phyloP scores from a whole-genome alignment of 352 stramenopile species.

The Achlya hypogyna region DNA sequence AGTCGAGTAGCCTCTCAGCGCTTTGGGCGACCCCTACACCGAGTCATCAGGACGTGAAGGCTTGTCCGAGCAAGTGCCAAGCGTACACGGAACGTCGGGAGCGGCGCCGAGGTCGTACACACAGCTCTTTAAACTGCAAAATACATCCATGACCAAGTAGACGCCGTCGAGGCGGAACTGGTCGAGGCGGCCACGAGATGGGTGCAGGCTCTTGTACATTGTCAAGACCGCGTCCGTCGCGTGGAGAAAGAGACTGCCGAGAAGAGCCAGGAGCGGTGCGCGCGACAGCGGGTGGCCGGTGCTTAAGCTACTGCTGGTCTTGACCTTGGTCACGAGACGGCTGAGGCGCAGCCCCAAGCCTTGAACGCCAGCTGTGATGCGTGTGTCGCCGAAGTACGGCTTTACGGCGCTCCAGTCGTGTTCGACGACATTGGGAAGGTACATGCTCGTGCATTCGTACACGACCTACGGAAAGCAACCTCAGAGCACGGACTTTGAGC shows the following conservation, averaged over 20 bases:
- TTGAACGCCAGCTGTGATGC: constrained; percentile 10
- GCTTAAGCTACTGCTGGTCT: neutral
- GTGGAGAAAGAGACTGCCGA: neutral
- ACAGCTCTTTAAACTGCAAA: neutral
- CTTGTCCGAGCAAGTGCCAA: neutral
- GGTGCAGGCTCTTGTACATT: neutral
- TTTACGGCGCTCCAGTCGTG: neutral
- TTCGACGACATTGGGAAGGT: constrained; percentile 5
- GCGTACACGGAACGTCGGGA: neutral
- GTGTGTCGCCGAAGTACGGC: constrained; percentile 15
- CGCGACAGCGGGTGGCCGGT: neutral
- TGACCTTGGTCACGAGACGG: neutral
- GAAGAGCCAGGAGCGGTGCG: neutral
- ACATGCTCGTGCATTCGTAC: neutral
- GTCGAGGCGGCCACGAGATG: constrained; percentile 7
- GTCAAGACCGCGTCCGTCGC: neutral
- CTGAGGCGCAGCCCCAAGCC: neutral
- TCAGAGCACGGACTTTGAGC: neutral
- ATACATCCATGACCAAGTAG: constrained; percentile 4
- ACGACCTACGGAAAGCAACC: neutral
- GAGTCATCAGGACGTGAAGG: neutral
- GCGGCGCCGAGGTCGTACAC: neutral
- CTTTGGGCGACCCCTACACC: neutral
- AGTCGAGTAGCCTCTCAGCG: neutral
- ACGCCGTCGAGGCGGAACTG: constrained; percentile 13